Conservation (phyloP, 345 rosid genomes). For the Acer saccharum region DNA sequence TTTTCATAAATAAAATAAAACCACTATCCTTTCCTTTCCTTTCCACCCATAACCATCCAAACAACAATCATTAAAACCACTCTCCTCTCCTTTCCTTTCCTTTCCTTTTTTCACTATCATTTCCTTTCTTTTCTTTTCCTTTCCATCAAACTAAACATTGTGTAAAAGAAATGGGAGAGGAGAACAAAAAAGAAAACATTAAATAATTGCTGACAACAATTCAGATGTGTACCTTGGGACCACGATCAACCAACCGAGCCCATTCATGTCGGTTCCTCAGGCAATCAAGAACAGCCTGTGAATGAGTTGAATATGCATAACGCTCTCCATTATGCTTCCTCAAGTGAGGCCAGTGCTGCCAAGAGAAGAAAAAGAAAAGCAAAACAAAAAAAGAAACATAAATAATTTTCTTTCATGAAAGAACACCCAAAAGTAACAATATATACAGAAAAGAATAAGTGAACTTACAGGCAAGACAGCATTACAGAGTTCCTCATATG, state of each 20-base stretch:
- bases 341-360: conserved; percentile 95
- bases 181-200: background rate
- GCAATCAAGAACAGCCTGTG: conserved; percentile 99
- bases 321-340: conserved; percentile 99
- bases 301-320: conserved; percentile 95
- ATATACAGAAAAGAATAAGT: conserved; percentile 16
- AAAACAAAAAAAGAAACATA: conserved; percentile 4
- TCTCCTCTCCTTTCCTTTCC: no score
- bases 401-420: background rate
- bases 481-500: conserved; percentile 92
- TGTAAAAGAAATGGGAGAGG: background rate
- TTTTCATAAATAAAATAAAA: no score
- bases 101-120: no score
- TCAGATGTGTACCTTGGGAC: conserved; percentile 74
- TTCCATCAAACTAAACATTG: no score
- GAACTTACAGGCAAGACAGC: conserved; percentile 86
- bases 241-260: conserved; percentile 97
- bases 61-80: no score
- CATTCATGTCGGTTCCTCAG: conserved; percentile 95
- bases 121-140: no score
- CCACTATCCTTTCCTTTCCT: no score
- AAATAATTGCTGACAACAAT: background rate
- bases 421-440: conserved; percentile 7
- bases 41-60: no score
- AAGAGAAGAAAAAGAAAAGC: conserved; percentile 19